Evolutionary conservation across 1,139 yeast genomes (phyloP), one percentile per base, ranked within the genome.

Genomic region (Candida sanyaensis): DNA sequence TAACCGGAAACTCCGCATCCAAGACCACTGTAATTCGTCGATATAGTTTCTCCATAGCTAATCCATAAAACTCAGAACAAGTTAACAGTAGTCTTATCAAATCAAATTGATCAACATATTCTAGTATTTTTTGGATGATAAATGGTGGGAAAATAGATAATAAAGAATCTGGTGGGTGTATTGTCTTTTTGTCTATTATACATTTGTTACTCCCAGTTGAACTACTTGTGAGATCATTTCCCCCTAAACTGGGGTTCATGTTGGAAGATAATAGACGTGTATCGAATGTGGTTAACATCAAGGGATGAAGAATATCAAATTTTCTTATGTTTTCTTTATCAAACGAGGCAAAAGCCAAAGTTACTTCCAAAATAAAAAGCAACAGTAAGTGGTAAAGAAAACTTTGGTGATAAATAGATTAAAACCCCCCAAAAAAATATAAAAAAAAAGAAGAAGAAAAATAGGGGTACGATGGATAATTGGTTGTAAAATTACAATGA

Each of bases 81-180:
- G 69, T 64, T 21, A 51, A 43, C 59, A 62, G 61, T 17, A 71
- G 47, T 39, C 55, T 61, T 5, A 62, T 56, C 50, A 71, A 55
- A 48, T 71, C 76, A 54, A 55, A 69, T 44, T 72, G 77, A 46
- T 58, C 62, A 10, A 72, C 72, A 46, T 63, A 54, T 41, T 52
- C 55, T 24, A 57, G 47, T 2, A 59, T 39, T 26, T 56, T 50
- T 24, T 47, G 46, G 10, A 51, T 24, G n/a, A 52, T 40, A 33
- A 30, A 37, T 11, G 50, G 39, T 2, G 52, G 54, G 33, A 52
- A 37, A 27, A 26, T 43, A 7, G 30, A 30, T 11, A 51, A 23
- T n/a, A 54, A 12, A 24, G 53, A 49, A 27, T 45, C 43, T 6
- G 12, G 5, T 1, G 55, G 56, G 12, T 53, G 55, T 24, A 23